These are phyloP conservation scores for Leishmania braziliensis DNA, from an alignment of 208 protist species.

Conservation along the genomic window DNA sequence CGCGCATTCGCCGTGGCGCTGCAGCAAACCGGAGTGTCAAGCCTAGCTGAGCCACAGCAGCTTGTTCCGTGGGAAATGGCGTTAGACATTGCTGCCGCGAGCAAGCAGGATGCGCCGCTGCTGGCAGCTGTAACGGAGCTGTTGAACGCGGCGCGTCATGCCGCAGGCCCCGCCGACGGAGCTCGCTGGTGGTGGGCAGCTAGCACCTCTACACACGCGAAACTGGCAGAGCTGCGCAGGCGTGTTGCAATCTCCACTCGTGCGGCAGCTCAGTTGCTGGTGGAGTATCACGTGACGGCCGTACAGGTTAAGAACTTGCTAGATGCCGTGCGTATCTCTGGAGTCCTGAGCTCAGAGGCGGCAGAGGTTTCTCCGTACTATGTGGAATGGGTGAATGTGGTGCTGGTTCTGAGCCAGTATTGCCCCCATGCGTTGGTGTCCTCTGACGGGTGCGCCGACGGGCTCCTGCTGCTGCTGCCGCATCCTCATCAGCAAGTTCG, in stretches of 20 bases:
- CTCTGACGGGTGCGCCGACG: conserved; percentile 11
- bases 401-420: conserved; percentile 10
- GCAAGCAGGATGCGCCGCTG: conserved; percentile 2
- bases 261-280: conserved; percentile 13
- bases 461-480: conserved; percentile 19
- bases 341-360: conserved; percentile 8
- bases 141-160: not conserved
- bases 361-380: not conserved
- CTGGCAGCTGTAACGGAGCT: conserved; percentile 11
- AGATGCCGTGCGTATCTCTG: conserved; percentile 5
- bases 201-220: conserved; percentile 18
- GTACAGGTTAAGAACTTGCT: conserved; percentile 18
- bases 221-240: conserved; percentile 22
- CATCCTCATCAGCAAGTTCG: not conserved
- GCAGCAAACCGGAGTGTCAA: not conserved
- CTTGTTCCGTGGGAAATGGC: conserved; percentile 32
- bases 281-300: conserved; percentile 18
- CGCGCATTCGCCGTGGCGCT: conserved; percentile 16
- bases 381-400: conserved; percentile 17
- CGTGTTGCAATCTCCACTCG: not conserved
- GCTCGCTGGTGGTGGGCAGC: conserved; percentile 23
- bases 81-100: conserved; percentile 13
- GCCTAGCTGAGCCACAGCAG: not conserved
- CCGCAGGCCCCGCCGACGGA: not conserved
- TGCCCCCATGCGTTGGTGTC: conserved; percentile 23